Conservation (phyloP, 2,329 filamentous ascomycete species). For the Epichloe sibirici region DNA sequence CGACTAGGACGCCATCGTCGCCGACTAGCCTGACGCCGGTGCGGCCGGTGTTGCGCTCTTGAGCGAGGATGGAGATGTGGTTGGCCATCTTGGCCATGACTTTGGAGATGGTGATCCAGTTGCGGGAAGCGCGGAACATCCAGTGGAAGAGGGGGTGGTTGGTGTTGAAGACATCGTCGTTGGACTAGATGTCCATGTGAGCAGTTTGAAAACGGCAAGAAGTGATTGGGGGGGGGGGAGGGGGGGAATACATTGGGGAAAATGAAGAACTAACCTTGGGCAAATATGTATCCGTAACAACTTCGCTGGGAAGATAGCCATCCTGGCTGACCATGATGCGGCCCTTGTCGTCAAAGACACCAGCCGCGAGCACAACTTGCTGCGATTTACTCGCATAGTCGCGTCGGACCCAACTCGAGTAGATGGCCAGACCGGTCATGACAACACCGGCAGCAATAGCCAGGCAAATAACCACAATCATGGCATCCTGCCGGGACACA, state of each 20-base stretch:
- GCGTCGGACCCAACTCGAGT: constrained; percentile 28
- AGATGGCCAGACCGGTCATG: constrained; percentile 41
- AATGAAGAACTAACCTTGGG: constrained; percentile 36
- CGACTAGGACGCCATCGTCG: constrained; percentile 45
- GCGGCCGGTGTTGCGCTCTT: constrained; percentile 25
- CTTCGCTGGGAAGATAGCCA: constrained; percentile 56
- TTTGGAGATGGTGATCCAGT: constrained; percentile 59
- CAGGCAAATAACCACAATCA: constrained; percentile 58
- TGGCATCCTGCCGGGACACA: constrained; percentile 8
- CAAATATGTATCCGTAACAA: constrained; percentile 68
- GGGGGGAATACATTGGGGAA: background rate
- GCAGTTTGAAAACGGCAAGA: too few species aligned
- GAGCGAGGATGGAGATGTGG: constrained; percentile 47
- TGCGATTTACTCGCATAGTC: constrained; percentile 47
- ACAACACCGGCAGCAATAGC: constrained; percentile 50
- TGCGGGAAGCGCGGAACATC: constrained; percentile 70
- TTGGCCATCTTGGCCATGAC: constrained; percentile 60
- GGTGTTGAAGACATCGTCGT: constrained; percentile 56
- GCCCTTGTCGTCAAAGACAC: constrained; percentile 55
- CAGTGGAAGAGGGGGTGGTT: constrained; percentile 72
- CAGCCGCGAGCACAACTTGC: constrained; percentile 46
- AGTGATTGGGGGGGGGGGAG: too few species aligned
- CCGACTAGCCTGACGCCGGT: constrained; percentile 32
- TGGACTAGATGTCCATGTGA: constrained; percentile 1
- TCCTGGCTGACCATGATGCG: constrained; percentile 57